Conservation (phyloP, 129 eudicot genomes). For the Helianthus tuberosus region DNA sequence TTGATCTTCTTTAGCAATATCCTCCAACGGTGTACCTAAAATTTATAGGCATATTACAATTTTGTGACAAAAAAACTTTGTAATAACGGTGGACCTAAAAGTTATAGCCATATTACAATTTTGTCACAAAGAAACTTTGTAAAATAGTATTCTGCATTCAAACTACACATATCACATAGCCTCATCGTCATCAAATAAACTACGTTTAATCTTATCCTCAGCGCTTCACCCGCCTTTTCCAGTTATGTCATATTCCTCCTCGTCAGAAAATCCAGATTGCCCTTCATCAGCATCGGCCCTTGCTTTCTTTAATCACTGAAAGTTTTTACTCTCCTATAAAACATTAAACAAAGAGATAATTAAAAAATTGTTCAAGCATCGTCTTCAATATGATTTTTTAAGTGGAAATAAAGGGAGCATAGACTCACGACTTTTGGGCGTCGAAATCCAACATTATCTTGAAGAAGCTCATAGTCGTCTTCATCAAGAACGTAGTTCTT, state of each 20-base stretch:
- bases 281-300: constrained; percentile 63
- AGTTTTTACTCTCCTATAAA: constrained; percentile 77
- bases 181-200: constrained; percentile 80
- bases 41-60: no score
- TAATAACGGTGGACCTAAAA: constrained; percentile 39
- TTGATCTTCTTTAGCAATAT: constrained; percentile 79
- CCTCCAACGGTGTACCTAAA: constrained; percentile 46
- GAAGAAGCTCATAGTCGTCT: constrained; percentile 93
- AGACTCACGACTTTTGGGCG: constrained; percentile 67
- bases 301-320: constrained; percentile 88
- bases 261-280: constrained; percentile 71
- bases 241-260: constrained; percentile 58
- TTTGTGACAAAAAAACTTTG: no score
- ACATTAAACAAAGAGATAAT: neutral
- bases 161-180: constrained; percentile 36
- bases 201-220: constrained; percentile 68
- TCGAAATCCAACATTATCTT: constrained; percentile 71
- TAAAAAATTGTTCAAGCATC: neutral
- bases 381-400: neutral
- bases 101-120: constrained; percentile 12
- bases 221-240: constrained; percentile 65
- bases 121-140: neutral
- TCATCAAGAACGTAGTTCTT: constrained; percentile 80
- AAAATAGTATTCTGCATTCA: neutral
- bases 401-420: constrained; percentile 10